A percentile compares a stretch with the other conserved stretches of the same genome.
These are phyloP conservation scores for Lactarius tabidus DNA, from an alignment of 768 basidiomycete genomes.

Conservation along the genomic window DNA sequence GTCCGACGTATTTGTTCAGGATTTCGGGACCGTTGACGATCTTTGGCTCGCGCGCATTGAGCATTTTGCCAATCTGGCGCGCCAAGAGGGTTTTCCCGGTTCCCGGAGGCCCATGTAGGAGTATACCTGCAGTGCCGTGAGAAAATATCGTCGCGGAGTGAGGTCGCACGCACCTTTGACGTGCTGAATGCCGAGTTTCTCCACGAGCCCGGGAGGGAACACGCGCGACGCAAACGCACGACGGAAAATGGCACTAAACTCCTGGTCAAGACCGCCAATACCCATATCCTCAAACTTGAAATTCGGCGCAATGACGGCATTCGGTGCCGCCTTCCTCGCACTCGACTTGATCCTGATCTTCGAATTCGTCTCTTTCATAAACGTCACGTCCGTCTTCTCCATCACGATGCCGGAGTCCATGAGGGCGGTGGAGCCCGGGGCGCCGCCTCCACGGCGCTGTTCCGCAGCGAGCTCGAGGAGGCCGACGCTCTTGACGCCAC, in stretches of 20 bases:
- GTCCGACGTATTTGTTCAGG: slow-evolving; percentile 94
- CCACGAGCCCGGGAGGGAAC: slow-evolving; percentile 95
- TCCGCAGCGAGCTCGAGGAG: slow-evolving; percentile 59
- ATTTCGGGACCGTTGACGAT: slow-evolving; percentile 98
- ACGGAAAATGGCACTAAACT: slow-evolving; percentile 96
- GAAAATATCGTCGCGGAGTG: neutral
- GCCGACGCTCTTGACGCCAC: slow-evolving; percentile 55
- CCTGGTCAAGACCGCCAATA: slow-evolving; percentile 93
- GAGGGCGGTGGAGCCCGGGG: slow-evolving; percentile 10
- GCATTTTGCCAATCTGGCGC: slow-evolving; percentile 98
- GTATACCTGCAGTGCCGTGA: slow-evolving; percentile 56
- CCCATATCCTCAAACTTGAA: slow-evolving; percentile 99
- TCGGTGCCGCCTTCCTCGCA: slow-evolving; percentile 87
- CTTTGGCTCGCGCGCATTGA: slow-evolving; percentile 97
- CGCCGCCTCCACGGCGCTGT: slow-evolving; percentile 44
- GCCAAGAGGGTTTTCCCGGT: slow-evolving; percentile 99
- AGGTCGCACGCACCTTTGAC: slow-evolving; percentile 72
- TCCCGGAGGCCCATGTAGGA: slow-evolving; percentile 94
- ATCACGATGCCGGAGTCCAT: slow-evolving; percentile 69
- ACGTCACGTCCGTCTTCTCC: slow-evolving; percentile 87
- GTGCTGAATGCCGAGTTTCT: slow-evolving; percentile 97
- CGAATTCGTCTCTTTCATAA: slow-evolving; percentile 79
- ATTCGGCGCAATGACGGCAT: slow-evolving; percentile 94
- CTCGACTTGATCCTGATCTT: slow-evolving; percentile 89
- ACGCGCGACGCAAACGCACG: slow-evolving; percentile 97